A percentile compares a stretch with the other conserved stretches of the same genome.
These are phyloP conservation scores for Arxiozyma slooffiae DNA, from an alignment of 1,139 yeast genomes.

Conservation along the genomic window DNA sequence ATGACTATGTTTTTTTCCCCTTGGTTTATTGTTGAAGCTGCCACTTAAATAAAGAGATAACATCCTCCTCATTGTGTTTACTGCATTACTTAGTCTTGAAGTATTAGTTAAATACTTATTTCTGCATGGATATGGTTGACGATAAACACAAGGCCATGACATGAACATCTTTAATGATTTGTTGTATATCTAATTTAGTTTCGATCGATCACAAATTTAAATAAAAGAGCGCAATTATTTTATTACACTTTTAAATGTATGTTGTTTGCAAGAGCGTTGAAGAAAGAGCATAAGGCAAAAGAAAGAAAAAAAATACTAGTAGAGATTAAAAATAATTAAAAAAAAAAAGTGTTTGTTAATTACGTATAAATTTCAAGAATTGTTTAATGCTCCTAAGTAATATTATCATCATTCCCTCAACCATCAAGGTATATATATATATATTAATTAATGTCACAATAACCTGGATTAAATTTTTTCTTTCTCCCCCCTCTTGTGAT, in stretches of 20 bases:
- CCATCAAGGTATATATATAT: not conserved
- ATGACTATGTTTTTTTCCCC: not conserved
- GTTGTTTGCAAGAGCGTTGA: too few species aligned
- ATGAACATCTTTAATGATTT: not conserved
- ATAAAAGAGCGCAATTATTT: too few species aligned
- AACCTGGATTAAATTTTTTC: too few species aligned
- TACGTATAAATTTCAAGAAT: too few species aligned
- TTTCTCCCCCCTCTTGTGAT: too few species aligned
- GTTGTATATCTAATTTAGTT: not conserved
- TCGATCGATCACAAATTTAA: not conserved
- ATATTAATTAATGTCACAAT: too few species aligned
- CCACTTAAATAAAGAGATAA: not conserved
- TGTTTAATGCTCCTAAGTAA: too few species aligned
- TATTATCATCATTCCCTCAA: not conserved
- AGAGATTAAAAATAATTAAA: too few species aligned
- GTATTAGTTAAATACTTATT: not conserved
- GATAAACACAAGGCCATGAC: not conserved
- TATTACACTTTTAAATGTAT: too few species aligned
- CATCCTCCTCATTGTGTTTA: not conserved
- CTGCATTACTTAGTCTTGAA: not conserved
- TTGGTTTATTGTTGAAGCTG: not conserved
- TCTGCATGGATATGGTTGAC: not conserved
- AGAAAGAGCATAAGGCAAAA: too few species aligned
- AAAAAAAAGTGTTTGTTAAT: too few species aligned
- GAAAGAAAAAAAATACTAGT: too few species aligned